Conservation (phyloP, 306 rosid species). For the Cucurbita moschata region DNA sequence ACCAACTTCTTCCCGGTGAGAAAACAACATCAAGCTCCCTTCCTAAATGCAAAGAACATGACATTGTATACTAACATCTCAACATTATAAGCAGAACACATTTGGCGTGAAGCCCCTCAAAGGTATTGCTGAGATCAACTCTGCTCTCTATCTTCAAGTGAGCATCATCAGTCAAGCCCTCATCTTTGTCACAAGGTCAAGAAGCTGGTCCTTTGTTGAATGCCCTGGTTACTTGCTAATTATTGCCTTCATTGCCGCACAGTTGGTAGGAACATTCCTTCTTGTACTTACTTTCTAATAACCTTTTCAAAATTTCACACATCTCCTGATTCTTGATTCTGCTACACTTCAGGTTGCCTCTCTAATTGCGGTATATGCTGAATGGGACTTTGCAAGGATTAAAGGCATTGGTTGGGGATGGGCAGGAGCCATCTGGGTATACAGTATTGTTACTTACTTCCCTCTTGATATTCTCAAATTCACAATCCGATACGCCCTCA, state of each 20-base stretch:
- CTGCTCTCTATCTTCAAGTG: slow-evolving; percentile 90
- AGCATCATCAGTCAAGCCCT: slow-evolving; percentile 90
- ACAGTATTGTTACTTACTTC: slow-evolving; percentile 54
- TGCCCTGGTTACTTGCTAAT: slow-evolving; percentile 60
- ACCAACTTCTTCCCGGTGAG: slow-evolving; percentile 55
- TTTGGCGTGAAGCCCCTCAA: slow-evolving; percentile 38
- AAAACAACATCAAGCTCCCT: neutral
- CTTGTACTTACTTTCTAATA: neutral
- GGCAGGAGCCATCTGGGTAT: slow-evolving; percentile 80
- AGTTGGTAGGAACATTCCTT: slow-evolving; percentile 30
- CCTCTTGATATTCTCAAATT: slow-evolving; percentile 81
- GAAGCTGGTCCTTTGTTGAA: slow-evolving; percentile 71
- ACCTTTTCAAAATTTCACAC: neutral
- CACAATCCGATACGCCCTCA: slow-evolving; percentile 34
- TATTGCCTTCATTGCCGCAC: slow-evolving; percentile 60
- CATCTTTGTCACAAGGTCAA: slow-evolving; percentile 83
- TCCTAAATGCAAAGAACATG: neutral
- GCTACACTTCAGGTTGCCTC: slow-evolving; percentile 31
- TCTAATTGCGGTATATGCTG: slow-evolving; percentile 49
- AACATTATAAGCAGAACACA: neutral
- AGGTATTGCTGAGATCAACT: slow-evolving; percentile 34
- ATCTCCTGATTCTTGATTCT: neutral
- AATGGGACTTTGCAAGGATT: slow-evolving; percentile 70
- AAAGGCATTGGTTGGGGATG: slow-evolving; percentile 77
- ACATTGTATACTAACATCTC: neutral